Conservation (phyloP, 192 early-diverging fungal species). For the Oehlia diaphana region DNA sequence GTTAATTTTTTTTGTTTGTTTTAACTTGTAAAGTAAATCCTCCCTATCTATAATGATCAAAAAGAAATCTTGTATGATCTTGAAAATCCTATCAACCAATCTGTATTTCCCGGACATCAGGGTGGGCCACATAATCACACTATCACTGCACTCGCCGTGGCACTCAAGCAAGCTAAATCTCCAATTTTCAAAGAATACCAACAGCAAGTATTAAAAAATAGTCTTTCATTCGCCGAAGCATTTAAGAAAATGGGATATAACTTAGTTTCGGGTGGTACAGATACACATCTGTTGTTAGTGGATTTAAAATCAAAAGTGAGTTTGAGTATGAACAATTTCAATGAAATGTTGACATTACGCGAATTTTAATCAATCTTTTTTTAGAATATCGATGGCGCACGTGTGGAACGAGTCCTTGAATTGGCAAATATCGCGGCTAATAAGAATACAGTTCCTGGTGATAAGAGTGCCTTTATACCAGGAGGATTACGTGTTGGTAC, state of each 20-base stretch:
- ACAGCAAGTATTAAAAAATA: conserved; percentile 86
- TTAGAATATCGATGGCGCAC: conserved; percentile 89
- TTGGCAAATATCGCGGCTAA: conserved; percentile 96
- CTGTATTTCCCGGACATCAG: conserved; percentile 98
- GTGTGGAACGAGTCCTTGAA: conserved; percentile 94
- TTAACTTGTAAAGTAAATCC: neutral
- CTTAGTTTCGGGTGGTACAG: conserved; percentile 91
- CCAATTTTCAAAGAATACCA: conserved; percentile 91
- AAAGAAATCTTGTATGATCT: conserved; percentile 81
- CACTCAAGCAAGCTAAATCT: conserved; percentile 86
- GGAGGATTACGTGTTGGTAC: conserved; percentile 93
- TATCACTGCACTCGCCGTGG: conserved; percentile 92
- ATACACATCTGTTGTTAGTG: conserved; percentile 92
- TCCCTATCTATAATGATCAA: conserved; percentile 18
- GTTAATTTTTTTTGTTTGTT: conserved; percentile 3
- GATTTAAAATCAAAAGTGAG: conserved; percentile 74
- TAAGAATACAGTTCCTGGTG: conserved; percentile 99
- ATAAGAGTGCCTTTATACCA: conserved; percentile 91
- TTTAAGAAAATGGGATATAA: conserved; percentile 73
- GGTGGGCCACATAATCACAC: conserved; percentile 99
- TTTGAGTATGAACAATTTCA: too few species aligned
- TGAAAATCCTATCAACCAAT: conserved; percentile 93
- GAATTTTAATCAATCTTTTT: neutral
- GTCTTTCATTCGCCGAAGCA: conserved; percentile 81
- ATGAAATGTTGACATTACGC: too few species aligned